Evolutionary conservation across 257 asterid species (phyloP), one percentile per base, ranked within the genome.

Genomic region (Lavandula angustifolia): DNA sequence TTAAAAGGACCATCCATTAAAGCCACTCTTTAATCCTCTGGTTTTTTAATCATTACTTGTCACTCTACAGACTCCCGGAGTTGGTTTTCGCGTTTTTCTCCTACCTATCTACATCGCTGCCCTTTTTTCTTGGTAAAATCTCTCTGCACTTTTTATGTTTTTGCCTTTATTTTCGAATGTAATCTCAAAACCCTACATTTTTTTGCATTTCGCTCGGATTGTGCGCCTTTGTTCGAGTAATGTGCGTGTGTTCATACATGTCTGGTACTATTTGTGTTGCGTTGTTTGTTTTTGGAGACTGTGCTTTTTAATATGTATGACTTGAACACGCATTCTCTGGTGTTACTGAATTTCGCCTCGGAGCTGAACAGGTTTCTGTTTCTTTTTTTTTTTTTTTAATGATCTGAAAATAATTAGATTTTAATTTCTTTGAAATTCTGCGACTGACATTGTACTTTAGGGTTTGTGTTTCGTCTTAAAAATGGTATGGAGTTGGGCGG

Each of bases 1-100:
- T 75, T 64, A 65, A 65, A 73, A 83, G 68, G 73, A 77, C 71
- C 88, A 80, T 85, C 96, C 89, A 80, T 68, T 78, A 85, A 88
- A 83, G 78, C 74, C 73, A 38, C 74, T 78, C 81, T 74, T 22
- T 73, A 74, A 83, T 81, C 89, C 84, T 76, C 83, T 81, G 95
- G 95, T 60, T 79, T 82, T 82, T 80, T 89, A 79, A 79, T 82
- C 82, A 78, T 78, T 78, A 67, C 81, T 80, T 46, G 35, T 9
- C 67, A 80, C 87, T 85, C 83, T 80, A 80, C 85, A 74, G 78
- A 43, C 76, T 71, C 66, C 64, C 51, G 81, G 62, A 66, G 83
- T 76, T 80, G 82, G 69, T 76, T 83, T 69, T 75, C 82, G 82
- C 87, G 70, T 79, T 80, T 58, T 62, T 60, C 66, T 64, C 56